These are phyloP conservation scores for Alliaria petiolata DNA, from an alignment of 345 rosid genomes.

Conservation along the genomic window DNA sequence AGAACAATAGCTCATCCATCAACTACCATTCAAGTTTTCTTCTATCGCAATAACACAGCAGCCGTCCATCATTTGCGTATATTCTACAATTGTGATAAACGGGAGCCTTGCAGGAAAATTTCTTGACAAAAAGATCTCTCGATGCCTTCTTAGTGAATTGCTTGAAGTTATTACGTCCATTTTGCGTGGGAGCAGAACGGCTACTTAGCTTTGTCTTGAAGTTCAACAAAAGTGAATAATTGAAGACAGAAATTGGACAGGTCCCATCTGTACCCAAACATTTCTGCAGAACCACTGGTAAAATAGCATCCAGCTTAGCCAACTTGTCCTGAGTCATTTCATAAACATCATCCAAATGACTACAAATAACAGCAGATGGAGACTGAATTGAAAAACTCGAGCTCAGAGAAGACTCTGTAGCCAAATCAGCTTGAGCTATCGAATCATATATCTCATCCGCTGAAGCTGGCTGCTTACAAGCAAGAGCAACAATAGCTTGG, in stretches of 20 bases:
- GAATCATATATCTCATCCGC: slow-evolving; percentile 41
- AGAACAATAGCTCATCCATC: background rate
- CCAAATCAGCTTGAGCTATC: slow-evolving; percentile 58
- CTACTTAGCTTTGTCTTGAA: slow-evolving; percentile 39
- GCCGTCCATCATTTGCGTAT: slow-evolving; percentile 85
- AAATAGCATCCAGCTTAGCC: slow-evolving; percentile 41
- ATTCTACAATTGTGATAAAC: slow-evolving; percentile 96
- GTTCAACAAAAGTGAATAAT: slow-evolving; percentile 63
- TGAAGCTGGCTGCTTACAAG: slow-evolving; percentile 45
- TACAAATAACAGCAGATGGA: slow-evolving; percentile 62
- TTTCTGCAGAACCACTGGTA: slow-evolving; percentile 51
- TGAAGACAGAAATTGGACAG: slow-evolving; percentile 68
- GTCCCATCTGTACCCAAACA: slow-evolving; percentile 75
- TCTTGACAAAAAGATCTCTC: slow-evolving; percentile 74
- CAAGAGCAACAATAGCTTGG: slow-evolving; percentile 68
- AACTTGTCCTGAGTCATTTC: slow-evolving; percentile 40
- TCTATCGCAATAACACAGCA: slow-evolving; percentile 90
- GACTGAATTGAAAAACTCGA: slow-evolving; percentile 42
- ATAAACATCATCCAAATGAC: slow-evolving; percentile 62
- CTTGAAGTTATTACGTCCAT: slow-evolving; percentile 46
- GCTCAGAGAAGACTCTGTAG: slow-evolving; percentile 40
- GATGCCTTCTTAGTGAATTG: slow-evolving; percentile 68
- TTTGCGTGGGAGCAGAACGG: slow-evolving; percentile 44
- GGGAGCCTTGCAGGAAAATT: slow-evolving; percentile 95
- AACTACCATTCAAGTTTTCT: slow-evolving; percentile 91